Percentiles rank a stretch among this genome's conserved stretches.
phyloP scores from a whole-genome alignment of 164 flowering plant genomes.

The Vitis labrusca region DNA sequence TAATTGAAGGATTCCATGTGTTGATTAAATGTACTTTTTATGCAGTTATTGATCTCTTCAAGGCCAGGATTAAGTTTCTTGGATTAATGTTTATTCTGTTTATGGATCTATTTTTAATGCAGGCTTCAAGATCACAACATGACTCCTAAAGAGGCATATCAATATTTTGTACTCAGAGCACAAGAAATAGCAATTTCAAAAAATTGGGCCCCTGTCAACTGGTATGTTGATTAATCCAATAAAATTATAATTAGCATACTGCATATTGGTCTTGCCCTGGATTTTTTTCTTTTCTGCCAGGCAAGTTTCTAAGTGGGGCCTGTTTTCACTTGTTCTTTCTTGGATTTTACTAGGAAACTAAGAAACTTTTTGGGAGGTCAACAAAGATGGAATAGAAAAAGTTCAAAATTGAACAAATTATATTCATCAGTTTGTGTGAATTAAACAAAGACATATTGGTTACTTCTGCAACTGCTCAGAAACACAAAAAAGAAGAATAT shows the following conservation, averaged over 20 bases:
- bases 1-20: not conserved
- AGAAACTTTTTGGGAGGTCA: no score
- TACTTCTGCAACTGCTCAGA: no score
- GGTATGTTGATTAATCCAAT: constrained; percentile 42
- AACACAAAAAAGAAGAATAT: no score
- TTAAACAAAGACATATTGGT: no score
- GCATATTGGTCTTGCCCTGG: no score
- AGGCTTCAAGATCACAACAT: constrained; percentile 78
- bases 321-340: no score
- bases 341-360: no score
- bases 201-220: constrained; percentile 84
- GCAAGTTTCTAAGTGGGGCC: no score
- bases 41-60: not conserved
- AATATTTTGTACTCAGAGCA: constrained; percentile 86
- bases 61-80: not conserved
- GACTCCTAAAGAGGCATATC: constrained; percentile 81
- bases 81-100: not conserved
- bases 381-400: no score
- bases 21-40: not conserved
- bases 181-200: constrained; percentile 73
- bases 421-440: no score
- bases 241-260: not conserved
- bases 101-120: constrained; percentile 22
- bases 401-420: no score
- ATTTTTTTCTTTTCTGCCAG: no score